Percentiles rank a stretch among this genome's conserved stretches.
Conservation (phyloP, 352 stramenopile species). For the Phytophthora sp. region DNA sequence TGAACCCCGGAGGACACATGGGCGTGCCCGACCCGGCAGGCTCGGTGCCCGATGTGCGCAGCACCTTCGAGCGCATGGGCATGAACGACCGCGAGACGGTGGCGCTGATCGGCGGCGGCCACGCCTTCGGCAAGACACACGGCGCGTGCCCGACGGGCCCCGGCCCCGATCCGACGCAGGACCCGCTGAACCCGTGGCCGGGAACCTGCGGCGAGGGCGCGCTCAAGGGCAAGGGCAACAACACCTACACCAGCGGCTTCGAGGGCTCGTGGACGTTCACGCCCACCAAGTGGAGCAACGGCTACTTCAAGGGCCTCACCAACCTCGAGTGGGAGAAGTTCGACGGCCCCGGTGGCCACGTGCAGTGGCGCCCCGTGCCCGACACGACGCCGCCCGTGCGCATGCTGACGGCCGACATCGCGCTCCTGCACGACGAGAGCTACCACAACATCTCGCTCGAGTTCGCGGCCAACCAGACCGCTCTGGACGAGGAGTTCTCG, state of each 20-base stretch:
- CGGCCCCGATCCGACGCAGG: slow-evolving; percentile 36
- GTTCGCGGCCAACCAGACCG: slow-evolving; percentile 61
- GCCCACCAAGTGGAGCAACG: slow-evolving; percentile 91
- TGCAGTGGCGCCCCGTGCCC: slow-evolving; percentile 65
- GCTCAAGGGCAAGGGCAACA: slow-evolving; percentile 50
- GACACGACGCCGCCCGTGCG: slow-evolving; percentile 60
- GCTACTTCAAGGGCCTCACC: slow-evolving; percentile 90
- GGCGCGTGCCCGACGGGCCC: slow-evolving; percentile 47
- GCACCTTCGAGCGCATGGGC: slow-evolving; percentile 93
- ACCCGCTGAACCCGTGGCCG: slow-evolving; percentile 59
- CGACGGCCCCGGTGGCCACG: slow-evolving; percentile 63
- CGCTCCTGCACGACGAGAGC: slow-evolving; percentile 58
- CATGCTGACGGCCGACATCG: slow-evolving; percentile 83
- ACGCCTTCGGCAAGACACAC: slow-evolving; percentile 93
- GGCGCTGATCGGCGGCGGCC: slow-evolving; percentile 87
- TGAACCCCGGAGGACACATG: slow-evolving; percentile 56
- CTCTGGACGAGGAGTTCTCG: slow-evolving; percentile 67
- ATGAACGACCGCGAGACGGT: slow-evolving; percentile 94
- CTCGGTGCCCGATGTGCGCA: slow-evolving; percentile 91
- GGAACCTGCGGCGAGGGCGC: slow-evolving; percentile 44
- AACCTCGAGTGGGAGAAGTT: slow-evolving; percentile 88
- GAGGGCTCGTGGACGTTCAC: slow-evolving; percentile 84
- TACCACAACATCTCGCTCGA: slow-evolving; percentile 69
- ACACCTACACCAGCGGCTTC: slow-evolving; percentile 75
- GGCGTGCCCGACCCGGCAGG: slow-evolving; percentile 82